Evolutionary conservation across 805 yeast genomes (phyloP), one percentile per base, ranked within the genome.

Genomic region (Alloascoidea hylecoeti): DNA sequence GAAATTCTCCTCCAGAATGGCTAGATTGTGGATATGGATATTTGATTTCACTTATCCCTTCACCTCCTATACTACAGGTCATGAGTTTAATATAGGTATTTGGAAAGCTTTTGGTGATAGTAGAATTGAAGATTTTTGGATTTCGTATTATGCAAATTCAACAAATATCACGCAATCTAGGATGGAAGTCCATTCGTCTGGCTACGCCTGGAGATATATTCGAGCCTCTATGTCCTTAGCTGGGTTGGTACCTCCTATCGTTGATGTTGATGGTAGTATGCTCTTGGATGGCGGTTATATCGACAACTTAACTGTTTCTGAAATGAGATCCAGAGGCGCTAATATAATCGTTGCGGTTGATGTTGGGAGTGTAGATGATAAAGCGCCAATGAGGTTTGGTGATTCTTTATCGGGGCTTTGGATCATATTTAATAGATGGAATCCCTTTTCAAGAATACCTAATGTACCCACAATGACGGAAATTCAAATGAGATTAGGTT

Each of bases 161-260:
- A 89, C 98, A 13, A 89, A 89, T 52, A 84, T 89, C 38, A 92
- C 98, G 2, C 82, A 86, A 46, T 88, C 96, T 0, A 73, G 85
- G 16, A 92, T 89, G 94, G 98, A 92, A 48, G 74, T 89, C 17
- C 98, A 89, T 52, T 74, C 84, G 3, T 69, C 78, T 28, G 98
- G 98, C 2, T 84, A 83, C 51, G 88, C 95, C 9, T 89, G 98
- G 98, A 64, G 96, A 44, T 92, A 81, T 47, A 80, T 89, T 35
- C 65, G 98, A 37, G 98, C 98, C 0, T 84, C 96, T 0, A 89
- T 89, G 98, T 80, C 96, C 0, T 64, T 89, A 37, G 97, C 97
- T 1, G 96, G 97, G 0, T 63, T 92, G 30, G 61, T 89, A 16
- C 98, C 98, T 3, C 89, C 89, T 1, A 72, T 74, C 1, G 63